Percentiles rank a stretch among this genome's conserved stretches.
Conservation (phyloP, 2,329 filamentous ascomycete species). For the Epicoccum nigrum region DNA sequence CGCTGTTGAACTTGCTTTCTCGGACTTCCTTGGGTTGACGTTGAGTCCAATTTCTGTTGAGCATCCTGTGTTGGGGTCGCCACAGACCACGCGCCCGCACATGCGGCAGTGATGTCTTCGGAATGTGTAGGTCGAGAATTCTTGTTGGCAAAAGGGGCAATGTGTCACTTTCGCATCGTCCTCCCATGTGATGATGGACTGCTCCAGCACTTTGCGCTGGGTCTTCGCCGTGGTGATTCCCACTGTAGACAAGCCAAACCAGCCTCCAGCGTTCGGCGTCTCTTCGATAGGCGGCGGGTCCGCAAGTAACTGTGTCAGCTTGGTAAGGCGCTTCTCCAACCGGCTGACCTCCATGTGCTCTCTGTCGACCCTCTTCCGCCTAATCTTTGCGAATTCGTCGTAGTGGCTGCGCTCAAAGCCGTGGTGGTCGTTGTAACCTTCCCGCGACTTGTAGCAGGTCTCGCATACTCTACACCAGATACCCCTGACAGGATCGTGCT, state of each 20-base stretch:
- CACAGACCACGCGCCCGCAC: constrained; percentile 91
- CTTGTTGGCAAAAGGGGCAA: constrained; percentile 95
- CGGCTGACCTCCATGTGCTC: constrained; percentile 86
- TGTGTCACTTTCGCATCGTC: constrained; percentile 80
- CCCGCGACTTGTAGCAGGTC: constrained; percentile 97
- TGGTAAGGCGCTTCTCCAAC: constrained; percentile 89
- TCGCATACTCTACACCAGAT: constrained; percentile 96
- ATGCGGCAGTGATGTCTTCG: constrained; percentile 92
- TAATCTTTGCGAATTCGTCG: constrained; percentile 69
- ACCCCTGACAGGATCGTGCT: constrained; percentile 87
- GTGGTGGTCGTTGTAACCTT: constrained; percentile 90
- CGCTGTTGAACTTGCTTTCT: constrained; percentile 50
- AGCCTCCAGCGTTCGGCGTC: constrained; percentile 53
- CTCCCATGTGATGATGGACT: constrained; percentile 93
- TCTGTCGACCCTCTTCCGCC: constrained; percentile 80
- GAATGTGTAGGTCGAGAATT: constrained; percentile 92
- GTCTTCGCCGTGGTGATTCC: constrained; percentile 62
- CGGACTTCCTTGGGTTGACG: constrained; percentile 57
- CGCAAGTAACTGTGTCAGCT: constrained; percentile 82
- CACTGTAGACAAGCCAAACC: constrained; percentile 59
- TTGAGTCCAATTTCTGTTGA: constrained; percentile 84
- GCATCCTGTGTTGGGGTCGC: constrained; percentile 81
- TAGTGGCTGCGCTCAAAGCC: constrained; percentile 75
- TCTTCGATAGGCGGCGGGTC: constrained; percentile 71
- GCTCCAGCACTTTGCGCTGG: constrained; percentile 80